Percentiles rank a stretch among this genome's conserved stretches.
phyloP scores from a whole-genome alignment of 2,329 filamentous ascomycete species.

The Colletotrichum gigasporum region DNA sequence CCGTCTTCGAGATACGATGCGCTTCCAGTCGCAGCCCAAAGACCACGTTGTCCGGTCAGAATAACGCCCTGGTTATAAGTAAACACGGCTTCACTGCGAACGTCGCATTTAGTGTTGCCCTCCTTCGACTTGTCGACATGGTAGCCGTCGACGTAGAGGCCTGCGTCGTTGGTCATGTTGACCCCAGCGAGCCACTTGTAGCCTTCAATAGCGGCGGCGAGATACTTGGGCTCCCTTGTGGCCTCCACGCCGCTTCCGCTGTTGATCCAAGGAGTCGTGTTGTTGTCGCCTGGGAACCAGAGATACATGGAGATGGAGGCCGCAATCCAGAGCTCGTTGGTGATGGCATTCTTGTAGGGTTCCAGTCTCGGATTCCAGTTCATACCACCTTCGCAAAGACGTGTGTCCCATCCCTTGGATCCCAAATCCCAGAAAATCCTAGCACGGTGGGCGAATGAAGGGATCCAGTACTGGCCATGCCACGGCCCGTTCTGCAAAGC shows the following conservation, averaged over 20 bases:
- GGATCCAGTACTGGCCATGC: slow-evolving; percentile 80
- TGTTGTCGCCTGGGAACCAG: slow-evolving; percentile 83
- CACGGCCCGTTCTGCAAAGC: slow-evolving; percentile 62
- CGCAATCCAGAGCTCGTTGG: slow-evolving; percentile 88
- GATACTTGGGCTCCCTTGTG: slow-evolving; percentile 68
- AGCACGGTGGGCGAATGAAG: slow-evolving; percentile 83
- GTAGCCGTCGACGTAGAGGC: slow-evolving; percentile 87
- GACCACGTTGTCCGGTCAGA: slow-evolving; percentile 80
- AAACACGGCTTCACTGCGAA: slow-evolving; percentile 88
- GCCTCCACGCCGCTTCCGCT: slow-evolving; percentile 32
- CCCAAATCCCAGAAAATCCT: slow-evolving; percentile 88
- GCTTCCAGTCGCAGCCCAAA: slow-evolving; percentile 83
- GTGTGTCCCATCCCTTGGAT: slow-evolving; percentile 81
- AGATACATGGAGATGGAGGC: slow-evolving; percentile 91
- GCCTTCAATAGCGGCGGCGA: slow-evolving; percentile 77
- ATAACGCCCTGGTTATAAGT: slow-evolving; percentile 97
- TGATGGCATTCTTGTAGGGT: slow-evolving; percentile 97
- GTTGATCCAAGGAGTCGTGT: slow-evolving; percentile 72
- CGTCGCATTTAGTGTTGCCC: slow-evolving; percentile 79
- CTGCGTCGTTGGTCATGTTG: slow-evolving; percentile 81
- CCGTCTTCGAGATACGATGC: slow-evolving; percentile 79
- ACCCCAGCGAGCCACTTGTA: slow-evolving; percentile 83
- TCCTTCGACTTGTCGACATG: slow-evolving; percentile 74
- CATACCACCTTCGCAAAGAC: slow-evolving; percentile 88
- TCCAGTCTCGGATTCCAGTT: slow-evolving; percentile 83